Conservation (phyloP, 371 early-diverging fungal genomes). For the Apophysomyces ossiformis region DNA sequence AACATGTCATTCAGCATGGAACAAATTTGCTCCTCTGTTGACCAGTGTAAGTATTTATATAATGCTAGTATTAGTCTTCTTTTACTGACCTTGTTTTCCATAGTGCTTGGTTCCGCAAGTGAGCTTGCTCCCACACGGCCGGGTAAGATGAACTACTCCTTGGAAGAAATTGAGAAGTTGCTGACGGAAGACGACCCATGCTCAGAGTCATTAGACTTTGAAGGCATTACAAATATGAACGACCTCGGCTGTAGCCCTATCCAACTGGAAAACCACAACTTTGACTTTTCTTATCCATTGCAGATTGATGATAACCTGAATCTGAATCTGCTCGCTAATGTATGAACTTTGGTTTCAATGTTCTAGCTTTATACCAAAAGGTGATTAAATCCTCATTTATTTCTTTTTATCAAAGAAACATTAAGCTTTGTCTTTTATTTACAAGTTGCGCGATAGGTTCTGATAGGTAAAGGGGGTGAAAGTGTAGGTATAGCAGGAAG, state of each 20-base stretch:
- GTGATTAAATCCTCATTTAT: no score
- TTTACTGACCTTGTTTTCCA: background rate
- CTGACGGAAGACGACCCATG: background rate
- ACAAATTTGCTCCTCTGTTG: background rate
- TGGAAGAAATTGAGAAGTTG: background rate
- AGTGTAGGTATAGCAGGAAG: background rate
- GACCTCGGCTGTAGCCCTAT: background rate
- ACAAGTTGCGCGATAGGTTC: background rate
- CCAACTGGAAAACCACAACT: background rate
- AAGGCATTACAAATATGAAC: background rate
- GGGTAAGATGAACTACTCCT: constrained; percentile 1
- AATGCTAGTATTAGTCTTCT: background rate
- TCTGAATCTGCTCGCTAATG: background rate
- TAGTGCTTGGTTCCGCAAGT: background rate
- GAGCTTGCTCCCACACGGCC: background rate
- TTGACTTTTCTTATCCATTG: background rate
- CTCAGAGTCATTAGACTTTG: background rate
- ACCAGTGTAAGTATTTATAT: background rate
- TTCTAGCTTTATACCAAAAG: no score
- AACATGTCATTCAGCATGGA: background rate
- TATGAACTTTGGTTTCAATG: background rate
- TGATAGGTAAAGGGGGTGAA: background rate
- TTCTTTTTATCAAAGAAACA: no score
- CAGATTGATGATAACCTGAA: background rate
- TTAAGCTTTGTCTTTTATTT: no score